Evolutionary conservation across 169 alveolate species (phyloP).

Genomic region (Cyclospora cayetanensis): DNA sequence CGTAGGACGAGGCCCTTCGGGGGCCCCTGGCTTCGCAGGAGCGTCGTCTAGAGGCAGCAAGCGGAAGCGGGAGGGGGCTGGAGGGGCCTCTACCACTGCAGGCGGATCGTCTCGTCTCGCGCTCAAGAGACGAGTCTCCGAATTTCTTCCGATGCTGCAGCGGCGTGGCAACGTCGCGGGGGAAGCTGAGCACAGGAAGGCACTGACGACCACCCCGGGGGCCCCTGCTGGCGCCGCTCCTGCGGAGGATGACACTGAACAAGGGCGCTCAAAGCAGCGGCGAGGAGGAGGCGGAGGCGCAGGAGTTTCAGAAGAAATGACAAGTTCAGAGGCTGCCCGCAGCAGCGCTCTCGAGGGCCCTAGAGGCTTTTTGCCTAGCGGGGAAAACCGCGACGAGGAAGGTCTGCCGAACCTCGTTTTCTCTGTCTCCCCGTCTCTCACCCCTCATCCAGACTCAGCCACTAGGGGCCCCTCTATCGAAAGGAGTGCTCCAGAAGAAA

Average conservation of each 20-base stretch:
- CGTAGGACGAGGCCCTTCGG: neutral
- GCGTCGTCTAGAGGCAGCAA: neutral
- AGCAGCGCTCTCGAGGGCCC: too few relatives aligned
- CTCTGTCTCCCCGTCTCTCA: neutral
- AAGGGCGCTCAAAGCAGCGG: neutral
- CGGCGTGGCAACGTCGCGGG: too few relatives aligned
- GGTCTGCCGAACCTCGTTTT: neutral
- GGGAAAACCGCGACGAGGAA: neutral
- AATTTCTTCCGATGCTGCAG: too few relatives aligned
- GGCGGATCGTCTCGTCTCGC: neutral
- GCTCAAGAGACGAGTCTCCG: too few relatives aligned
- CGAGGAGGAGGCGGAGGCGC: neutral
- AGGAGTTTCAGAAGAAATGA: neutral
- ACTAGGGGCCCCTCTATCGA: conserved; percentile 18
- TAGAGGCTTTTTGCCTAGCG: neutral
- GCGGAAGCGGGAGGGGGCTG: neutral
- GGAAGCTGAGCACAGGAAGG: too few relatives aligned
- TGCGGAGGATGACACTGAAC: neutral
- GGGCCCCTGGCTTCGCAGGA: neutral
- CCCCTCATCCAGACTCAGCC: too few relatives aligned
- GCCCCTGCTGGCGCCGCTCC: neutral
- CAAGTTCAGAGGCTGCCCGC: neutral
- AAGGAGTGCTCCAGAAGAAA: too few relatives aligned
- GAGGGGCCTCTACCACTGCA: conserved; percentile 8
- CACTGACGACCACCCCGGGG: neutral